Evolutionary conservation across 768 basidiomycete genomes (phyloP), one percentile per base, ranked within the genome.

Genomic region (Russula sp.): DNA sequence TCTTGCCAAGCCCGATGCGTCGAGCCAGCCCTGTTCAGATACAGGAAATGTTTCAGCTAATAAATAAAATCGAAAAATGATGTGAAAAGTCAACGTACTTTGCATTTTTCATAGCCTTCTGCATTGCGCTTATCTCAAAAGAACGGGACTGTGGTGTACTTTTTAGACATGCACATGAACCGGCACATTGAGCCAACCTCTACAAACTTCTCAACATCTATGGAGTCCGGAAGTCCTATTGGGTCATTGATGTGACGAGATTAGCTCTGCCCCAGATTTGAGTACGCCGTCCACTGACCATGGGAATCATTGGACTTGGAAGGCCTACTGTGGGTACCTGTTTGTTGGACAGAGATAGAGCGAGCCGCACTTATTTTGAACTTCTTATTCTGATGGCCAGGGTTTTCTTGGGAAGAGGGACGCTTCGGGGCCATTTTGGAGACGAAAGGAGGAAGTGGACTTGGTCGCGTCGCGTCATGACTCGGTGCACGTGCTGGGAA

Each of bases 121-220:
- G 85, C 87, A 99, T 94, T 0, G 94, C 88, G 50, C 83, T 77
- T 61, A 98, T 93, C 74, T 99, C 96, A 69, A 92, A 92, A 7
- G 85, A 81, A 61, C 94, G 81, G 16, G 91, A 83, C 92, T 97
- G 60, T 7, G n/a, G 22, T 9, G 42, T 34, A 16, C 29, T 36
- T 59, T 46, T 34, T 64, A 43, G 65, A 25, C 34, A 41, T 10
- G 49, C 22, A 49, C 16, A 14, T 35, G 25, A n/a, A 13, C 4
- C 2, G 58, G 45, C 11, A 35, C 52, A 22, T 9, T 41, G 5
- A 14, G 57, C 75, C 25, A 51, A 90, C 93, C 78, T 94, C 86
- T 18, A 87, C 82, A 71, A 98, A 96, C 70, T 82, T 86, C 70
- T 96, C 94, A 25, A 96, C 87, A 68, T 95, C 89, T 58, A 98